phyloP scores from a whole-genome alignment of 345 rosid species.

The Firmiana major region DNA sequence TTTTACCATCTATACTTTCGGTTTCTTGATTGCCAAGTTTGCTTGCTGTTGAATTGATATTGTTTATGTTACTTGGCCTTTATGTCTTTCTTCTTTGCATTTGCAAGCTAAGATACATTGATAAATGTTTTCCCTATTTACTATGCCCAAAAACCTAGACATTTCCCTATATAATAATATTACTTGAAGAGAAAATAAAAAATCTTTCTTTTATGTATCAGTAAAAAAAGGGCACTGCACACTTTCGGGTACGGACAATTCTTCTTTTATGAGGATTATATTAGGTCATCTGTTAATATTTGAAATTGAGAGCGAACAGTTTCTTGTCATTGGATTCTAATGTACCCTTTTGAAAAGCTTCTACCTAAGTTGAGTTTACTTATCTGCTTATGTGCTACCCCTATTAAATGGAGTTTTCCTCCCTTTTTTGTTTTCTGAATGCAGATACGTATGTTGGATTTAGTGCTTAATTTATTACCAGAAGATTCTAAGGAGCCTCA shows the following conservation, averaged over 20 bases:
- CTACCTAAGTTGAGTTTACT: not conserved
- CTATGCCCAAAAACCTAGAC: not conserved
- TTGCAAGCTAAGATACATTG: not conserved
- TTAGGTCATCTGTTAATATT: not conserved
- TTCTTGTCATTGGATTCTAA: constrained; percentile 13
- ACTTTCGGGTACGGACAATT: not conserved
- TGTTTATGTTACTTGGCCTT: constrained; percentile 3
- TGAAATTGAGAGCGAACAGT: not conserved
- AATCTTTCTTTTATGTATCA: not conserved
- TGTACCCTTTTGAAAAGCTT: not conserved
- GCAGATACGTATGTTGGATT: constrained; percentile 73
- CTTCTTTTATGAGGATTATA: not conserved
- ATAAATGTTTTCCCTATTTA: not conserved
- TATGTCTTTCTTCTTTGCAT: not conserved
- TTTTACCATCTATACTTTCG: not conserved
- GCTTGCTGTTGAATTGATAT: not conserved
- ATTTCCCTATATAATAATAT: not conserved
- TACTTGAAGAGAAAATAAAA: not conserved
- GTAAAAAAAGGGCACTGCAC: not conserved
- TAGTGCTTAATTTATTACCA: constrained; percentile 65
- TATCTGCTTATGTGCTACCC: not conserved
- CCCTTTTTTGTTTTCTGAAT: constrained; percentile 14
- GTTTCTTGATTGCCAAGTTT: not conserved
- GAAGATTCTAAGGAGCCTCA: constrained; percentile 83
- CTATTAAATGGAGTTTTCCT: not conserved